These are phyloP conservation scores for Calocybe cyanea DNA, from an alignment of 768 basidiomycete genomes.

Conservation along the genomic window DNA sequence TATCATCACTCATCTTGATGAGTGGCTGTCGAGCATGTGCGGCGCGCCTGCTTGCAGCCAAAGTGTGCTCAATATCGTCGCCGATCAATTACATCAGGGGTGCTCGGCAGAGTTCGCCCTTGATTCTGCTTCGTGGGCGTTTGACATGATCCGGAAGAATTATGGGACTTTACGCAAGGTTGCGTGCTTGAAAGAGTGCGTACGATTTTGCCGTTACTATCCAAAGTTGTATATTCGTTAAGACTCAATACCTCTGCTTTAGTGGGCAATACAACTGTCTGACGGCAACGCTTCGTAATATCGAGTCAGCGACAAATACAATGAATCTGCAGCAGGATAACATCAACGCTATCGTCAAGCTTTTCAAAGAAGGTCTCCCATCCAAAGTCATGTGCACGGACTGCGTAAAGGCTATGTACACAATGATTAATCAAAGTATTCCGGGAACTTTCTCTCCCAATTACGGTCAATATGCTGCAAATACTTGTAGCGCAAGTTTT, in stretches of 20 bases:
- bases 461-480: conserved; percentile 18
- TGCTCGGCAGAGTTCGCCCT: conserved; percentile 37
- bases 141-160: conserved; percentile 30
- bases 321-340: conserved; percentile 24
- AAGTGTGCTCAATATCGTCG: conserved; percentile 40
- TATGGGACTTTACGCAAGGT: conserved; percentile 49
- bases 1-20: conserved; percentile 37
- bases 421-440: conserved; percentile 25
- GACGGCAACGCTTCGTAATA: conserved; percentile 43
- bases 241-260: background rate
- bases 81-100: conserved; percentile 41
- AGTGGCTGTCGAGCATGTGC: conserved; percentile 51
- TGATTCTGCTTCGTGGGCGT: conserved; percentile 17
- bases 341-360: conserved; percentile 20
- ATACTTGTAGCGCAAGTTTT: conserved; percentile 40
- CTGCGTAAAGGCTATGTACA: conserved; percentile 44
- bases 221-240: background rate
- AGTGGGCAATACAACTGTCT: conserved; percentile 42
- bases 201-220: conserved; percentile 4
- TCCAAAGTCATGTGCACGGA: conserved; percentile 38
- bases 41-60: conserved; percentile 45
- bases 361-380: conserved; percentile 22
- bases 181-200: conserved; percentile 56
- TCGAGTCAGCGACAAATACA: conserved; percentile 37
- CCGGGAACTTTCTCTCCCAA: conserved; percentile 25